A percentile compares a stretch with the other conserved stretches of the same genome.
Evolutionary conservation across 176 grass and related monocot species (phyloP).

Genomic region (Typha latifolia): DNA sequence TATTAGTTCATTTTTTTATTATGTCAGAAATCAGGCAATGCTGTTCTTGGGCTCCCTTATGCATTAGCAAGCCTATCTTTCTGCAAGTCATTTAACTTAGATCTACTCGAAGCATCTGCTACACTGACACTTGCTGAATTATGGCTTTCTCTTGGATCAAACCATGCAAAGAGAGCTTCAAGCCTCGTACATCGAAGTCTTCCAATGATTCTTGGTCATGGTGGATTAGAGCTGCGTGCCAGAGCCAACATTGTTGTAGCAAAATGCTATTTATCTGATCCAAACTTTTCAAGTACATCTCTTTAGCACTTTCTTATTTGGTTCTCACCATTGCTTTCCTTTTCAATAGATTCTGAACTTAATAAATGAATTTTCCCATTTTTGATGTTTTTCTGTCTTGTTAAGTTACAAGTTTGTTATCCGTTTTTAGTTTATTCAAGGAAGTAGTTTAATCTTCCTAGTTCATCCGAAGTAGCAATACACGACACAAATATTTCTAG

Average conservation of each 20-base stretch:
- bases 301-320: not conserved
- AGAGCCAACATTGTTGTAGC: conserved; percentile 64
- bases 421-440: too few relatives aligned
- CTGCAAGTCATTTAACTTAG: conserved; percentile 90
- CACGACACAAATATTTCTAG: too few relatives aligned
- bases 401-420: too few relatives aligned
- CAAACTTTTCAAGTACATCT: conserved; percentile 43
- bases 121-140: conserved; percentile 73
- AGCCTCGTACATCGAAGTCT: conserved; percentile 63
- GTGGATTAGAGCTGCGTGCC: conserved; percentile 68
- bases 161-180: conserved; percentile 56
- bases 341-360: not conserved
- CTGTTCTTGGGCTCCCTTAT: conserved; percentile 64
- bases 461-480: too few relatives aligned
- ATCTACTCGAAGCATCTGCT: conserved; percentile 82
- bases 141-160: conserved; percentile 72
- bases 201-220: conserved; percentile 80
- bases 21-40: conserved; percentile 66
- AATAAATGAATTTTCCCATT: too few relatives aligned
- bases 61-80: conserved; percentile 81
- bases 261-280: conserved; percentile 66
- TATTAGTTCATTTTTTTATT: not conserved
- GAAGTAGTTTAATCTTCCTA: too few relatives aligned
- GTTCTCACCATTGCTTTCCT: not conserved
- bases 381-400: too few relatives aligned